Conservation (phyloP, 1,139 yeast species). For the Debaryomyces coudertii region DNA sequence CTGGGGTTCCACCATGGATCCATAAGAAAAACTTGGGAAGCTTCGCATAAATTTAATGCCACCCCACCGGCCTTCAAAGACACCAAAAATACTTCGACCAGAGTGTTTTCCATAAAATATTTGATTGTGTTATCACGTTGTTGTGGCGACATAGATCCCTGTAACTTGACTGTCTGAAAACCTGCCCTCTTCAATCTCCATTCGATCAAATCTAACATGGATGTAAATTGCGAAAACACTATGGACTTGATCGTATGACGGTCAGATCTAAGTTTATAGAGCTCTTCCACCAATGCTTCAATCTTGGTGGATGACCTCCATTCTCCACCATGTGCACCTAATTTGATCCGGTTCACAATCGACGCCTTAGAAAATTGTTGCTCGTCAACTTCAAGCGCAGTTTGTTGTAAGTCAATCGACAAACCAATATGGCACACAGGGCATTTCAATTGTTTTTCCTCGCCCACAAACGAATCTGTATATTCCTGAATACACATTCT, state of each 20-base stretch:
- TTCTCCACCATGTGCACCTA: constrained; percentile 68
- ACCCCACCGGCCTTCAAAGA: constrained; percentile 99
- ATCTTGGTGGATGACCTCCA: constrained; percentile 96
- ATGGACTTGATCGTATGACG: constrained; percentile 89
- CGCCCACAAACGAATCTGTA: constrained; percentile 78
- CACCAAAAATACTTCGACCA: constrained; percentile 90
- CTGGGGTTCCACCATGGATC: constrained; percentile 99
- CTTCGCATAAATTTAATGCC: constrained; percentile 93
- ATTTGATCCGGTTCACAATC: constrained; percentile 83
- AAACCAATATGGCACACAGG: constrained; percentile 96
- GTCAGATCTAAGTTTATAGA: constrained; percentile 84
- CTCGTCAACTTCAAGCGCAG: constrained; percentile 78
- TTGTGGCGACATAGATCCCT: constrained; percentile 95
- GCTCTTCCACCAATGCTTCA: constrained; percentile 92
- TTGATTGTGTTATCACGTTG: constrained; percentile 91
- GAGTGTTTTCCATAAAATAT: constrained; percentile 88
- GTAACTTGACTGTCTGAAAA: constrained; percentile 87
- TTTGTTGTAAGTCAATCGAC: constrained; percentile 86
- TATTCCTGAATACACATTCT: constrained; percentile 90
- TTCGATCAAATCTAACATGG: constrained; percentile 93
- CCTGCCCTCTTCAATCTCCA: constrained; percentile 96
- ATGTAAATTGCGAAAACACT: constrained; percentile 95
- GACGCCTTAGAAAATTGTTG: constrained; percentile 71
- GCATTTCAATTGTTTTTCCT: constrained; percentile 64
- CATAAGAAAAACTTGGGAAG: constrained; percentile 90